These are phyloP conservation scores for Naganishia albida DNA, from an alignment of 1,284 basidiomycete species.

Conservation along the genomic window DNA sequence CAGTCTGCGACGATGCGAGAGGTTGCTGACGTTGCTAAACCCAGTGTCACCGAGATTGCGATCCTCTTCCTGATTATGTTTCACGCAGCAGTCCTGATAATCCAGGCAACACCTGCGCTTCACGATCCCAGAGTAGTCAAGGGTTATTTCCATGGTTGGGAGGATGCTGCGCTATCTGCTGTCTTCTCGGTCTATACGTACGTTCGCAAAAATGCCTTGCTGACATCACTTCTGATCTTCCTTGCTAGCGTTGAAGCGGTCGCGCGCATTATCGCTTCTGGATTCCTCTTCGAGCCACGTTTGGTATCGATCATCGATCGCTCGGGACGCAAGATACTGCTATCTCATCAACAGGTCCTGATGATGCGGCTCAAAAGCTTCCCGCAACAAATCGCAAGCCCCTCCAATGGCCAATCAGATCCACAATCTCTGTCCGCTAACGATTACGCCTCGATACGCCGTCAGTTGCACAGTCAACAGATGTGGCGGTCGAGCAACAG, in stretches of 20 bases:
- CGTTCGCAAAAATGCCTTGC: slow-evolving; percentile 53
- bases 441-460: background rate
- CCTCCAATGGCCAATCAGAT: background rate
- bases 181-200: slow-evolving; percentile 87
- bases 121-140: slow-evolving; percentile 55
- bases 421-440: background rate
- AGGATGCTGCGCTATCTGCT: slow-evolving; percentile 78
- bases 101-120: slow-evolving; percentile 67
- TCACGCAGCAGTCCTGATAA: slow-evolving; percentile 78
- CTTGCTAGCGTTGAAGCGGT: slow-evolving; percentile 72
- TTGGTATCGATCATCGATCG: slow-evolving; percentile 55
- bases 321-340: slow-evolving; percentile 1
- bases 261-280: slow-evolving; percentile 86
- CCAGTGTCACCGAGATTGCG: slow-evolving; percentile 80
- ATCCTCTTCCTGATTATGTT: slow-evolving; percentile 82
- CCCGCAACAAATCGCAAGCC: background rate
- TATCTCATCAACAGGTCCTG: slow-evolving; percentile 22
- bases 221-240: background rate
- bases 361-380: background rate
- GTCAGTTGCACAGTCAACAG: slow-evolving; percentile 27
- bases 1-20: no score
- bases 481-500: slow-evolving; percentile 12
- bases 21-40: slow-evolving; percentile 13
- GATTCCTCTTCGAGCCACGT: slow-evolving; percentile 86
- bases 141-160: slow-evolving; percentile 85